Base-by-base conservation (phyloP, 2,329 filamentous ascomycete genomes). In the Alternaria incomplexa region DNA sequence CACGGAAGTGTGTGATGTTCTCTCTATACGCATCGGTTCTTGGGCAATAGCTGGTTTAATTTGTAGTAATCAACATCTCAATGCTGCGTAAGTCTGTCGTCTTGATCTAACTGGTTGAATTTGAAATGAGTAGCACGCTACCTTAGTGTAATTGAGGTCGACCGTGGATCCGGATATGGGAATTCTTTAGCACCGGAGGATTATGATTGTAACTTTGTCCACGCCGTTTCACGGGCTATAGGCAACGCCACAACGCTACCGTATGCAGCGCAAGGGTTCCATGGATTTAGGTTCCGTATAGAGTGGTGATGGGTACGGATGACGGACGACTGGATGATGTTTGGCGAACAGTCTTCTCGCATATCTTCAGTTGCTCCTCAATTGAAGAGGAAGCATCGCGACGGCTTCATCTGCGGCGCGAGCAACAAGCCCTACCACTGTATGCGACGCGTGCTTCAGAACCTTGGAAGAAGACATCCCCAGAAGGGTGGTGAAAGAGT, bases 331-430 rank as follows among this genome's bases (percentile, higher is more conserved):
- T 6, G n/a, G 36, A 17, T 5, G 15, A 6, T 40, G 36, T 40
- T 40, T 40, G 36, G 9, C 36, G 36, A 40, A 40, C 36, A 11
- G 36, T 40, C 15, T 40, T 17, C 36, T 17, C 15, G 36, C 36
- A 40, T 17, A 1, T 10, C 36, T 0, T 40, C 1, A 11, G 36
- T 17, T 40, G 3, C 15, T 40, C 0, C n/a, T 40, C 36, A 6
- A 10, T 40, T 9, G 2, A 60, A 0, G 87, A 88, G 4, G 6
- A 40, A 0, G 87, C 88, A 40, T 86, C 85, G 43, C 87, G 81
- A 5, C 88, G 88, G 80, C 25, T 28, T 20, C n/a, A 7, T 48
- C 25, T 50, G 25, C n/a, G 17, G n/a, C 26, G 25, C 22, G n/a
- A 25, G 45, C 15, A n/a, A 48, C 17, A n/a, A 26, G 12, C 17